These are phyloP conservation scores for Stylonectria norvegica DNA, from an alignment of 2,329 filamentous ascomycete species.

Conservation along the genomic window DNA sequence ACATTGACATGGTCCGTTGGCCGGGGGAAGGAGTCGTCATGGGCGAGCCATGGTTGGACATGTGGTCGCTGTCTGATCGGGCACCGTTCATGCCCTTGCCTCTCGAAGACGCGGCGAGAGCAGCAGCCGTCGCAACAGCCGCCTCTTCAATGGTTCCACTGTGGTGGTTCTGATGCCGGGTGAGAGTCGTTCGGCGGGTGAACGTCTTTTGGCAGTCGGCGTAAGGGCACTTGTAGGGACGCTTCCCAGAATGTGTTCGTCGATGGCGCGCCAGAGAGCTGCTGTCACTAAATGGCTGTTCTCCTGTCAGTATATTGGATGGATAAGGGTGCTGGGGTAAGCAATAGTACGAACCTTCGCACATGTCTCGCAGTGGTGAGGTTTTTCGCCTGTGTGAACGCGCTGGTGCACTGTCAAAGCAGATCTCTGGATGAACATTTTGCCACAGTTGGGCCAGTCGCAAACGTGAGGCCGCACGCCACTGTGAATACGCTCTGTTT, in stretches of 20 bases:
- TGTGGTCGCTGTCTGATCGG: slow-evolving; percentile 67
- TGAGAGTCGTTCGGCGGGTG: slow-evolving; percentile 90
- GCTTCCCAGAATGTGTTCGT: slow-evolving; percentile 90
- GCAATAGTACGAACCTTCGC: slow-evolving; percentile 69
- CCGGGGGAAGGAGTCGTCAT: slow-evolving; percentile 78
- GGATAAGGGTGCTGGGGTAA: slow-evolving; percentile 1
- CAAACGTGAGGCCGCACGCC: slow-evolving; percentile 89
- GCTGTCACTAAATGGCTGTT: slow-evolving; percentile 89
- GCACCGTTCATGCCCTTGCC: slow-evolving; percentile 42
- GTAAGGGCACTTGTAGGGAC: slow-evolving; percentile 96
- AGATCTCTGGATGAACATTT: slow-evolving; percentile 95
- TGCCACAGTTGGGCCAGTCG: slow-evolving; percentile 82
- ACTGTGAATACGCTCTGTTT: slow-evolving; percentile 89
- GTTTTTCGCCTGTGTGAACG: slow-evolving; percentile 97
- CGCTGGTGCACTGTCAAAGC: slow-evolving; percentile 92
- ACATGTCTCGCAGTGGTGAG: slow-evolving; percentile 94
- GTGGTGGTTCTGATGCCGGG: slow-evolving; percentile 92
- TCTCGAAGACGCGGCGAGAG: slow-evolving; percentile 61
- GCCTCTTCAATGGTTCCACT: slow-evolving; percentile 94
- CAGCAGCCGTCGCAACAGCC: slow-evolving; percentile 81
- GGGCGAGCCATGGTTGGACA: slow-evolving; percentile 69
- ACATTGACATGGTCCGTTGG: slow-evolving; percentile 76
- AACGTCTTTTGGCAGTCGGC: slow-evolving; percentile 99
- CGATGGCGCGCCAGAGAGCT: slow-evolving; percentile 91
- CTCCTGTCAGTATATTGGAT: neutral